Base-by-base conservation (phyloP, 2,329 filamentous ascomycete genomes). In the Didymella pomorum region DNA sequence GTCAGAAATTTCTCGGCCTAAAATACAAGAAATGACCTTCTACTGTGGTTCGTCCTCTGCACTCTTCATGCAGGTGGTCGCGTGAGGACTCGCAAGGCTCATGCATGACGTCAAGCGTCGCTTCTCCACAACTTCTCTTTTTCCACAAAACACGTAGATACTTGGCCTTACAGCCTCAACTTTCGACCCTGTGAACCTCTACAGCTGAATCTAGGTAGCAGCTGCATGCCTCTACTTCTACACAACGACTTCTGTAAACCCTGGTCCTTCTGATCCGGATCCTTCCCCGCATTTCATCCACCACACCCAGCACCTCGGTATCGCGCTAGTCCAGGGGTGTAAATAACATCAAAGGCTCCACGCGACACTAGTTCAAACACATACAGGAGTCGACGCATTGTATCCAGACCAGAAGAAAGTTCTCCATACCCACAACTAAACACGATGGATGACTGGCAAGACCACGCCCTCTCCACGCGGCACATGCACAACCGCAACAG, bases 371-470 rank as follows among this genome's bases (percentile, higher is more conserved):
- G n/a, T n/a, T n/a, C n/a, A n/a, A n/a, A n/a, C n/a, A n/a, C n/a
- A n/a, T n/a, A n/a, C n/a, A n/a, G n/a, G n/a, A n/a, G n/a, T n/a
- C n/a, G n/a, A n/a, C n/a, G n/a, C n/a, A n/a, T n/a, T n/a, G n/a
- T n/a, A n/a, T n/a, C n/a, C n/a, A n/a, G n/a, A n/a, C n/a, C n/a
- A n/a, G n/a, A n/a, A n/a, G n/a, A n/a, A n/a, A n/a, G n/a, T n/a
- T n/a, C n/a, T n/a, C n/a, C n/a, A n/a, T n/a, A 31, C 29, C 6
- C 29, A 2, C 3, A 31, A 31, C 14, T 10, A 9, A 16, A 8
- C 18, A 33, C 41, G 20, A 66, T 66, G 64, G 62, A 68, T 37
- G 68, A 71, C 53, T 71, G 68, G 68, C 67, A 71, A 56, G 63
- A 69, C 33, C 60, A 63, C 14, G 67, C 64, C 16, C 63, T 71